Conservation (phyloP, 2,329 filamentous ascomycete species). For the Botrytis elliptica region DNA sequence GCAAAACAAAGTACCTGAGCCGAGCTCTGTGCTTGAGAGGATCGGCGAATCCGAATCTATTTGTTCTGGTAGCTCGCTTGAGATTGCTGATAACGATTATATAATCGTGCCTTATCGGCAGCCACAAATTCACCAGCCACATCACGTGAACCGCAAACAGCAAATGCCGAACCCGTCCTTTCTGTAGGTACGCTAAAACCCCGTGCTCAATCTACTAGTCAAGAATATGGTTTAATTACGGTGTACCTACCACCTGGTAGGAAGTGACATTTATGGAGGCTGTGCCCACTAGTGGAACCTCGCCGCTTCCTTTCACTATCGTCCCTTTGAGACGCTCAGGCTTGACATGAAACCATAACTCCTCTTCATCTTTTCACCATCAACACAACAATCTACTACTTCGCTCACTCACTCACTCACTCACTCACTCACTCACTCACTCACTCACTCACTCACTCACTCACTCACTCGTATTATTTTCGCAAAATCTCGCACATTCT, state of each 20-base stretch:
- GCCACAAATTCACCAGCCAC: not conserved
- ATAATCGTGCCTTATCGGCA: not conserved
- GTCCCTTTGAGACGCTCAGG: conserved; percentile 5
- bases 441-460: not conserved
- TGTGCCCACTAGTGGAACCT: conserved; percentile 2
- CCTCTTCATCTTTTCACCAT: not conserved
- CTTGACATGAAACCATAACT: conserved; percentile 1
- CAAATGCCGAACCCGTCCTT: not conserved
- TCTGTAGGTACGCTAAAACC: not conserved
- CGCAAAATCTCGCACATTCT: not conserved
- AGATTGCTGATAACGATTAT: not conserved
- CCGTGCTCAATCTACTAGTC: not conserved
- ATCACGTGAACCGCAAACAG: not conserved
- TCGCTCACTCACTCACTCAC: not conserved
- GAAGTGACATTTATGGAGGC: not conserved
- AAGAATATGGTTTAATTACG: not conserved
- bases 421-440: not conserved
- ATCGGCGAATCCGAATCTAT: not conserved
- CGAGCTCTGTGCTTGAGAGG: not conserved
- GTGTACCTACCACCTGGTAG: not conserved
- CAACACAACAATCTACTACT: not conserved
- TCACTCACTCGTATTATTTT: not conserved
- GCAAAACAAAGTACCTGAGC: not conserved
- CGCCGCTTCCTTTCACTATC: conserved; percentile 1
- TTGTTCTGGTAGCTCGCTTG: not conserved